Conservation (phyloP, 2,329 filamentous ascomycete genomes). For the Aureobasidium pullulans region DNA sequence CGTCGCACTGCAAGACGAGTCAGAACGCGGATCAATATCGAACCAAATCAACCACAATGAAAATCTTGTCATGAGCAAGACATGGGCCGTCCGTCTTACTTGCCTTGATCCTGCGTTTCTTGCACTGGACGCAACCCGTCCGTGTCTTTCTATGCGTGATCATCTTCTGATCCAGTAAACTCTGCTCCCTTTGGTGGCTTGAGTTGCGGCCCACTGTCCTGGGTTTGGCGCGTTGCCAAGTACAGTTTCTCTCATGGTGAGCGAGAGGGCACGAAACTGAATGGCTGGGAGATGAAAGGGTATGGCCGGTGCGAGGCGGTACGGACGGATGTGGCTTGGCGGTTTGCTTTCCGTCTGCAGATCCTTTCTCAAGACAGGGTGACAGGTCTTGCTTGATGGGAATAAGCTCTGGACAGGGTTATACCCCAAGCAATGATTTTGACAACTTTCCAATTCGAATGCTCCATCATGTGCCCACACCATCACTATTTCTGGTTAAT, state of each 20-base stretch:
- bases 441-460: background rate
- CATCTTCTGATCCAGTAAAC: background rate
- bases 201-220: slow-evolving; percentile 3
- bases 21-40: background rate
- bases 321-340: slow-evolving; percentile 8
- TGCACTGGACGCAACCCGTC: slow-evolving; percentile 19
- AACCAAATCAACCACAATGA: background rate
- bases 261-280: background rate
- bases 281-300: slow-evolving; percentile 6
- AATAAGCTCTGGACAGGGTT: background rate
- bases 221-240: slow-evolving; percentile 3
- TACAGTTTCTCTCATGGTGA: slow-evolving; percentile 6
- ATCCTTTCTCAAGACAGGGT: background rate
- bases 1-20: slow-evolving; percentile 15
- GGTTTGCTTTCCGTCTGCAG: background rate
- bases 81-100: background rate
- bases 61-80: background rate
- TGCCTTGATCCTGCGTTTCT: slow-evolving; percentile 21
- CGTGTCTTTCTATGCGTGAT: slow-evolving; percentile 19
- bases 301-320: slow-evolving; percentile 13
- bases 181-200: background rate
- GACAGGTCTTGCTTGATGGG: background rate
- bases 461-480: background rate
- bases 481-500: background rate
- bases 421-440: background rate